Evolutionary conservation across 2,329 filamentous ascomycete species (phyloP).

Genomic region (Fusarium pseudocircinatum): DNA sequence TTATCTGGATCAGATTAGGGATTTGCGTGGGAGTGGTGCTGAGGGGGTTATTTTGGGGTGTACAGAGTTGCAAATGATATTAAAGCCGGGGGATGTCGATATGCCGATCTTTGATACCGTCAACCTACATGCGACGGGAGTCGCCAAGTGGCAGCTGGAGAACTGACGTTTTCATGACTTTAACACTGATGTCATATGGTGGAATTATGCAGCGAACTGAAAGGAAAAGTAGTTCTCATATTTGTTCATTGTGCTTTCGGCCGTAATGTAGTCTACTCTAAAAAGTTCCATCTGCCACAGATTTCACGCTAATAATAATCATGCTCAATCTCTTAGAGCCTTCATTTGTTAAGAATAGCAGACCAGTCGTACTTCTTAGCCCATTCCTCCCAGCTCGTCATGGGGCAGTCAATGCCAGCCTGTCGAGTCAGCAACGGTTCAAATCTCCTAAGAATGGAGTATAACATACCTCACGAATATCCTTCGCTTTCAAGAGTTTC

Average conservation of each 20-base stretch:
- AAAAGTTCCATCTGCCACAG: neutral
- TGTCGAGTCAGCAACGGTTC: slow-evolving; percentile 14
- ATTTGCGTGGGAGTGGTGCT: neutral
- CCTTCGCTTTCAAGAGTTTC: slow-evolving; percentile 53
- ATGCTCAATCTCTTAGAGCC: too few species aligned
- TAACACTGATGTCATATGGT: neutral
- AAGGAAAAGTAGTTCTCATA: neutral
- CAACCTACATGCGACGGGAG: neutral
- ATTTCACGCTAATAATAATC: neutral
- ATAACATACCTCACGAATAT: slow-evolving; percentile 54
- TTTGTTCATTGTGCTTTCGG: neutral
- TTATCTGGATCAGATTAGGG: neutral
- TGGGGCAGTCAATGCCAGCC: slow-evolving; percentile 57
- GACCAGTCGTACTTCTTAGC: slow-evolving; percentile 51
- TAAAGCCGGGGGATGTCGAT: neutral
- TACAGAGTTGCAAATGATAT: slow-evolving; percentile 1
- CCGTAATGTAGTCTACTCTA: neutral
- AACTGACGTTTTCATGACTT: neutral
- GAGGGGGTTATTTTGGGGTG: slow-evolving; percentile 1
- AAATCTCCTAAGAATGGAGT: too few species aligned
- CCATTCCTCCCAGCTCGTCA: slow-evolving; percentile 53
- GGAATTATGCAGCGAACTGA: neutral
- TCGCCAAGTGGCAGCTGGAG: slow-evolving; percentile 1
- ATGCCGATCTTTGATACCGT: slow-evolving; percentile 1
- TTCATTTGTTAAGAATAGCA: slow-evolving; percentile 6